Base-by-base conservation (phyloP, 2,329 filamentous ascomycete species). In the Diaporthe sp. region DNA sequence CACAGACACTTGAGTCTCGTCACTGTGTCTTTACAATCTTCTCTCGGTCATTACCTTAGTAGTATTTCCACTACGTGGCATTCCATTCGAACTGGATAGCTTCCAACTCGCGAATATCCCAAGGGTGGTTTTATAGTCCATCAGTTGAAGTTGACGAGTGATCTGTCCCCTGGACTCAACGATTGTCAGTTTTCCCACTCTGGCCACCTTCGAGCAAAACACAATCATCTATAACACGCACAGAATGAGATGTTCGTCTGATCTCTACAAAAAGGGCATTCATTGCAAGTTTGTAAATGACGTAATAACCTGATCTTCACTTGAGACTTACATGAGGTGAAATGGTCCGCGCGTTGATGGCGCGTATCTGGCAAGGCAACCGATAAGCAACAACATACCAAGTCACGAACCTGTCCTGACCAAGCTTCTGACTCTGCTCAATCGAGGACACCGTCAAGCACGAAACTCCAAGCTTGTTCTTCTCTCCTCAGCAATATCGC, bases 41-140 rank as follows among this genome's bases (percentile, higher is more conserved):
- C 44, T 49, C 2, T 5, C 46, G 22, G 19, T 8, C 17, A 49
- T 9, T 9, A 22, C 13, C 9, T 22, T 9, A 19, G 7, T 10
- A 9, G 8, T n/a, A n/a, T n/a, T 10, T 49, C 7, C 1, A 22
- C 8, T 5, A 17, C 46, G 0, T 22, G 1, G 0, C 7, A 49
- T 22, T 22, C 8, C 22, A 9, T n/a, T 17, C 46, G 46, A n/a
- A n/a, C 22, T n/a, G 46, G 8, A 49, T 49, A 10, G 22, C 10
- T 22, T 39, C 12, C 10, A 39, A 39, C 34, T 12, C 10, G 22
- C 6, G 10, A 17, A 10, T 7, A 15, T 37, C 3, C 1, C 57
- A n/a, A 39, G 22, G 10, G 10, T 8, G 5, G 19, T 9, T 17
- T 17, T 34, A 2, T 2, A 25, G 22, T 25, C 17, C 6, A 13